Evolutionary conservation across 441 rosid species (phyloP), one percentile per base, ranked within the genome.

Genomic region (Eruca vesicaria): DNA sequence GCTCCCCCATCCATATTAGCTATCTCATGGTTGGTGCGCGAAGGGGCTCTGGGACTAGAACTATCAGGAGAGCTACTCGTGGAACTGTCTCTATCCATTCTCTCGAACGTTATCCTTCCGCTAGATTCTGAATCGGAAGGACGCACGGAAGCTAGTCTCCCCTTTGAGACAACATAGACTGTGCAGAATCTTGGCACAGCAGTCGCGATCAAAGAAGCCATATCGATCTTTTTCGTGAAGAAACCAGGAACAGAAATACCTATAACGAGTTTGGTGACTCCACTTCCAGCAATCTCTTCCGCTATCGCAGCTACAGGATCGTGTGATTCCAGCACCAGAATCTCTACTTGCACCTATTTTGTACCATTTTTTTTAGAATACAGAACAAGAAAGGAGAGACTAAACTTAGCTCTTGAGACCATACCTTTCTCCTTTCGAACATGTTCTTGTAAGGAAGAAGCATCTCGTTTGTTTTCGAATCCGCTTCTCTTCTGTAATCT

Each of bases 401-500:
- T 7, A 48, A 48, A 48, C 53, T 8, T 48, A 48, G 53, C 15
- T 48, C 53, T 45, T 16, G 53, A 48, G 20, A 48, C 56, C 20
- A 5, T 71, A 90, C 97, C 93, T 90, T 86, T 83, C 85, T 86
- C 59, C 81, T 87, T 59, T 83, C 80, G 72, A 90, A 91, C 76
- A 91, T 79, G 66, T 81, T 85, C 80, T 81, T 89, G 76, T 78
- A 90, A 75, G 97, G 96, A 69, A 83, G 89, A 76, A 95, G 88
- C 82, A 73, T 62, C 76, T 84, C 88, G 55, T 59, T 79, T 7
- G 84, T 74, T 84, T 84, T 84, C 93, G 89, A 87, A 62, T 86
- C 90, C 36, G 80, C 63, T 82, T 95, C 98, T 84, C 90, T 83
- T 86, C 18, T 91, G 71, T 91, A 91, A 36, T 95, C 97, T 69